Evolutionary conservation across 1,284 basidiomycete species (phyloP).

Genomic region (Puccinia brachypodii): DNA sequence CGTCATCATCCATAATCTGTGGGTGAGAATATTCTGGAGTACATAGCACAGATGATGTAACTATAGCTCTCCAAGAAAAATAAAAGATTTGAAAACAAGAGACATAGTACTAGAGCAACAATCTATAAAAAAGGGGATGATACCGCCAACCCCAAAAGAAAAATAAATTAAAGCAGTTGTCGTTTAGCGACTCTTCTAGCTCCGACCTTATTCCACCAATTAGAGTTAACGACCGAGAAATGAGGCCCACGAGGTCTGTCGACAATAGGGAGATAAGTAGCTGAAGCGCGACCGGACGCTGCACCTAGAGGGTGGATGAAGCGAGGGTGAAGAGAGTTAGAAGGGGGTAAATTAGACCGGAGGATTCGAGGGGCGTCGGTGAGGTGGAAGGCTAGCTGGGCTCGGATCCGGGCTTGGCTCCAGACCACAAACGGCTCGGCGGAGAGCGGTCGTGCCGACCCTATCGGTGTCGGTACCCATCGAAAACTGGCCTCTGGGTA

Average conservation of each 20-base stretch:
- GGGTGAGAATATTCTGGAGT: no score
- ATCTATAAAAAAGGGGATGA: no score
- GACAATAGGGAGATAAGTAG: background rate
- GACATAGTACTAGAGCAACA: no score
- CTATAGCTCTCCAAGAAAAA: no score
- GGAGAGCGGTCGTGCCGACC: background rate
- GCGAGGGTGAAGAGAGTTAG: background rate
- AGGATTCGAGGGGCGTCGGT: background rate
- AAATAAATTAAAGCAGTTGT: background rate
- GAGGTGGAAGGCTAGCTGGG: background rate
- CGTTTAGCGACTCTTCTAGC: conserved; percentile 9
- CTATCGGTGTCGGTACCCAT: conserved; percentile 64
- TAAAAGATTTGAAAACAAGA: no score
- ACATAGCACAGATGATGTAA: no score
- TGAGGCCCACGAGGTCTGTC: background rate
- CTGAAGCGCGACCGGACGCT: background rate
- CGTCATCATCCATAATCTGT: no score
- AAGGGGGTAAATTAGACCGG: background rate
- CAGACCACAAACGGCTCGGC: conserved; percentile 2
- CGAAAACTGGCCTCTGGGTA: conserved; percentile 69
- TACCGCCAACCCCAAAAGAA: no score
- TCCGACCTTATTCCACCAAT: conserved; percentile 31
- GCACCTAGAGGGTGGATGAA: background rate
- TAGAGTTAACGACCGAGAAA: conserved; percentile 5
- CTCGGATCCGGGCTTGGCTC: background rate